Evolutionary conservation across 1,139 yeast species (phyloP).

Genomic region (Diutina rugosa): DNA sequence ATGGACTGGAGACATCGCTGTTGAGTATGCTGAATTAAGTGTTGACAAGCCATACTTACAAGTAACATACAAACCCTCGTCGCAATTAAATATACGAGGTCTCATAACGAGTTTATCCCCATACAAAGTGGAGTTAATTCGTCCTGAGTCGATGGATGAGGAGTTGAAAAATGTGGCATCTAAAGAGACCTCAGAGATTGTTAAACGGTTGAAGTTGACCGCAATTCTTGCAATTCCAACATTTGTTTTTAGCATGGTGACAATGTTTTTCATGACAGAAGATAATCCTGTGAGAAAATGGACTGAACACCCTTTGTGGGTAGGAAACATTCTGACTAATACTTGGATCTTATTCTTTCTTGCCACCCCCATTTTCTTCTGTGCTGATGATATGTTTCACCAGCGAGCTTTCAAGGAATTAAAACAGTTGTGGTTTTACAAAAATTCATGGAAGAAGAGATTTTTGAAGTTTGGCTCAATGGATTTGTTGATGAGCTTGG

Average conservation of each 20-base stretch:
- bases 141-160: conserved; percentile 9
- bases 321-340: conserved; percentile 46
- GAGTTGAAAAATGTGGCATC: conserved; percentile 33
- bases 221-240: conserved; percentile 53
- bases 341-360: conserved; percentile 56
- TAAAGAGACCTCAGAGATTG: conserved; percentile 34
- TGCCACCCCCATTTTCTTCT: conserved; percentile 64
- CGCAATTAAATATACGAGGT: not conserved
- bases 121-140: not conserved
- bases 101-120: not conserved
- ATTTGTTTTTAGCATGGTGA: conserved; percentile 53
- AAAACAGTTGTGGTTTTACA: conserved; percentile 40
- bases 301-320: conserved; percentile 53
- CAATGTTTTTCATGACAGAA: conserved; percentile 47
- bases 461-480: conserved; percentile 64
- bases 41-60: conserved; percentile 43
- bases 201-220: conserved; percentile 35
- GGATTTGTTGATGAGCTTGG: conserved; percentile 60
- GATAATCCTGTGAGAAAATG: conserved; percentile 31
- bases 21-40: conserved; percentile 39
- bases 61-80: conserved; percentile 46
- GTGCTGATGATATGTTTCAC: conserved; percentile 65
- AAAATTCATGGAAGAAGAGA: conserved; percentile 42
- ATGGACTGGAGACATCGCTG: conserved; percentile 29
- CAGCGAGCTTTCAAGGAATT: conserved; percentile 50